A percentile compares a stretch with the other conserved stretches of the same genome.
phyloP scores from a whole-genome alignment of 2,329 filamentous ascomycete genomes.

The Fusarium nygamai region DNA sequence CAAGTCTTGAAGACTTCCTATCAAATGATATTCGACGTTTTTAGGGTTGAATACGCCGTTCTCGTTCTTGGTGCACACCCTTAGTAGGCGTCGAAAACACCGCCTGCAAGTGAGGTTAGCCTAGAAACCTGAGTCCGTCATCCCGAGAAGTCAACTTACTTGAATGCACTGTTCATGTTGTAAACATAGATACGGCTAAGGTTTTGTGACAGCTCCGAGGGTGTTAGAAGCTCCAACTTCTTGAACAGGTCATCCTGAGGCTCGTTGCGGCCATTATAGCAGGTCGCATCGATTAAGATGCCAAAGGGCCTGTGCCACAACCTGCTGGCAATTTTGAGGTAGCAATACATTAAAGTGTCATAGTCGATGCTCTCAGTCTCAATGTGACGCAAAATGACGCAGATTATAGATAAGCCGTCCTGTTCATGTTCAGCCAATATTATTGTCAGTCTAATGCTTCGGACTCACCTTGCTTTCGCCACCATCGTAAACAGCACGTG shows the following conservation, averaged over 20 bases:
- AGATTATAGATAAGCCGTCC: conserved; percentile 75
- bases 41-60: conserved; percentile 69
- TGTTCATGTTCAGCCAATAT: conserved; percentile 43
- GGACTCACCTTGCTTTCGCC: conserved; percentile 71
- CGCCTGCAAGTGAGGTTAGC: conserved; percentile 52
- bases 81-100: conserved; percentile 71
- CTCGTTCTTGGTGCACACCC: conserved; percentile 70
- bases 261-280: conserved; percentile 74
- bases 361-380: conserved; percentile 72
- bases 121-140: not conserved
- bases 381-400: conserved; percentile 74
- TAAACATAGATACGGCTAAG: conserved; percentile 73
- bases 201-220: conserved; percentile 68
- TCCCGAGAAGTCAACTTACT: conserved; percentile 49
- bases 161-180: conserved; percentile 78
- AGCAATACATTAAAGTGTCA: conserved; percentile 73
- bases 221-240: conserved; percentile 70
- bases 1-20: conserved; percentile 72
- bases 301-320: conserved; percentile 77
- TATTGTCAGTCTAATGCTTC: not conserved
- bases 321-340: conserved; percentile 75
- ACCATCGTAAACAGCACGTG: conserved; percentile 74
- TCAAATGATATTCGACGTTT: conserved; percentile 73
- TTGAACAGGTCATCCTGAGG: conserved; percentile 73
- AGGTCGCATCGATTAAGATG: conserved; percentile 74